Percentiles rank a stretch among this genome's conserved stretches.
phyloP scores from a whole-genome alignment of 106 monocot species.

The Allium sativum region DNA sequence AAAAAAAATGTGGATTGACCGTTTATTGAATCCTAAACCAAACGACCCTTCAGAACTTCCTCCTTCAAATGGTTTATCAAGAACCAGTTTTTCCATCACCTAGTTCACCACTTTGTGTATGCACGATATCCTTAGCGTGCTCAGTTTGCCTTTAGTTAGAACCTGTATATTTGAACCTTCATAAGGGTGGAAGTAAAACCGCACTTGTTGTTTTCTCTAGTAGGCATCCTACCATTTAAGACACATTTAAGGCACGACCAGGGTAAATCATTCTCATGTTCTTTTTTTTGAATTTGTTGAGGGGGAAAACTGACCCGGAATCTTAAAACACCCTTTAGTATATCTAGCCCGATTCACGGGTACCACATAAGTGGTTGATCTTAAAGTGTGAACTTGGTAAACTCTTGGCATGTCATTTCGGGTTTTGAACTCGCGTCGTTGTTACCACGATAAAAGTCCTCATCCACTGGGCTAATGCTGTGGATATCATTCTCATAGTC shows the following conservation, averaged over 20 bases:
- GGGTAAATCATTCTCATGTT: conserved; percentile 88
- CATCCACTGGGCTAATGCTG: no score
- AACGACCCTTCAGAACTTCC: conserved; percentile 28
- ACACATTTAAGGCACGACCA: conserved; percentile 93
- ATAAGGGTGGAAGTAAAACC: conserved; percentile 86
- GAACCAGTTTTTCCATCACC: conserved; percentile 63
- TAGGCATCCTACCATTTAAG: conserved; percentile 53
- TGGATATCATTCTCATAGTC: no score
- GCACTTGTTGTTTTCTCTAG: conserved; percentile 89
- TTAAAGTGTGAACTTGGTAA: no score
- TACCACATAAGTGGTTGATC: no score
- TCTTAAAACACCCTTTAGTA: no score
- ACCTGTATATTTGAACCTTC: conserved; percentile 74
- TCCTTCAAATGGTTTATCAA: conserved; percentile 41
- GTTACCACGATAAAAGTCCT: no score
- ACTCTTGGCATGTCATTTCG: no score
- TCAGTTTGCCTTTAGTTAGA: conserved; percentile 85
- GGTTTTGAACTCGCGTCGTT: no score
- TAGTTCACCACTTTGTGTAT: conserved; percentile 77
- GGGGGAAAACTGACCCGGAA: no score
- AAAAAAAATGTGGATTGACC: conserved; percentile 26
- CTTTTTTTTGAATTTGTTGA: no score
- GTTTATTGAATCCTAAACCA: conserved; percentile 21
- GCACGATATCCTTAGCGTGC: conserved; percentile 85
- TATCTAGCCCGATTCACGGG: no score